phyloP scores from a whole-genome alignment of 495 filamentous ascomycete species.

The Bacidia rubella region DNA sequence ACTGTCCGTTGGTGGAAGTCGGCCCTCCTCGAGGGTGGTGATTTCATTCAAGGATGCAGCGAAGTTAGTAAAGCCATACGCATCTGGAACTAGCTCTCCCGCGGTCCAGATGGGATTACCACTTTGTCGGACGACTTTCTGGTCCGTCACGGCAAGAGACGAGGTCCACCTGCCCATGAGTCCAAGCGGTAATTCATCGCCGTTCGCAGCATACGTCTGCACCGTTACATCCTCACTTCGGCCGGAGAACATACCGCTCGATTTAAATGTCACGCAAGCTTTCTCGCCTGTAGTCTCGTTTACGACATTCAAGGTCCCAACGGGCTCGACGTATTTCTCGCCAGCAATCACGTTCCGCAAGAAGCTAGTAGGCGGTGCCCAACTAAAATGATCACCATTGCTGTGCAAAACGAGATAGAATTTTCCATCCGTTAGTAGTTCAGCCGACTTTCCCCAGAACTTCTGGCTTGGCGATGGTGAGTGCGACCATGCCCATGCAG shows the following conservation, averaged over 20 bases:
- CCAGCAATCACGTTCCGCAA: conserved; percentile 93
- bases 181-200: conserved; percentile 44
- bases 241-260: conserved; percentile 91
- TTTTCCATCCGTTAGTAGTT: conserved; percentile 82
- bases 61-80: conserved; percentile 81
- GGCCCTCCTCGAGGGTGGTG: conserved; percentile 58
- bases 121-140: conserved; percentile 37
- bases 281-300: conserved; percentile 73
- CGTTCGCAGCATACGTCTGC: conserved; percentile 51
- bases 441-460: conserved; percentile 95
- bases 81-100: conserved; percentile 60
- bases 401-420: conserved; percentile 59
- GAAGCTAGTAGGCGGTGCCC: conserved; percentile 73
- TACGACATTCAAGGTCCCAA: conserved; percentile 67
- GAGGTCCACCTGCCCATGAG: conserved; percentile 77
- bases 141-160: conserved; percentile 46
- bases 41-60: conserved; percentile 81
- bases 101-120: conserved; percentile 57
- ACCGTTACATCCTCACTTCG: conserved; percentile 80
- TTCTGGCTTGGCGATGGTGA: conserved; percentile 82
- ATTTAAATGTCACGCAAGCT: conserved; percentile 72
- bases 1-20: conserved; percentile 66
- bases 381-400: conserved; percentile 66
- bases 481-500: conserved; percentile 73
- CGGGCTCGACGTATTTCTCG: conserved; percentile 95